Evolutionary conservation across 2,329 filamentous ascomycete species (phyloP), one percentile per base, ranked within the genome.

Genomic region (Exophiala lecanii-corni): DNA sequence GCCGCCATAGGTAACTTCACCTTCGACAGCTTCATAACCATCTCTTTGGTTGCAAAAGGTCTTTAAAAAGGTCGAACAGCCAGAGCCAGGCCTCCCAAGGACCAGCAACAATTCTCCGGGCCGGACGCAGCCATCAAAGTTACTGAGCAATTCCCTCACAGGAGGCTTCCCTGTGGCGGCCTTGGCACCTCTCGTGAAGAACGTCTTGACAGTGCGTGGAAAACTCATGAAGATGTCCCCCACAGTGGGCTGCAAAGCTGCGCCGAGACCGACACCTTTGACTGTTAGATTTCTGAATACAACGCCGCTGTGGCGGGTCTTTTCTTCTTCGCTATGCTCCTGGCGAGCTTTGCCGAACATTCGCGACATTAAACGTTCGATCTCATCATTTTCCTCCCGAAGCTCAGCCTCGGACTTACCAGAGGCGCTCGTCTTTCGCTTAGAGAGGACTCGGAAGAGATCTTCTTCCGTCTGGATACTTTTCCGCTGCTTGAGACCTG

Each of bases 51-150:
- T 87, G 38, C 81, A 72, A 4, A 88, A 69, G 54, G 84, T 70
- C 55, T 84, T 87, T 34, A 89, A 68, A 12, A 88, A 69, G 0
- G 82, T 84, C 0, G 82, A 85, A 59, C 84, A 88, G 23, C 82
- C 82, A 2, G 79, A 72, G 0, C 82, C 83, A 0, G 83, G 82
- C 1, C 81, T 72, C 2, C 83, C 83, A 0, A 86, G 68, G 0
- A 86, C 81, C 1, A 86, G 65, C 1, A 85, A 63, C 82, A 86
- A 84, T 62, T 86, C 81, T 15, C 82, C 84, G 0, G 82, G 82
- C 59, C 81, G 81, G 38, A 87, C 78, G 52, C 80, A 84, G 9
- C 83, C 83, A 57, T 81, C 76, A 44, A 74, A 78, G 54, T 77
- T 71, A 40, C 83, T 73, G 16, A 88, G 63, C 34, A 88, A 81